These are phyloP conservation scores for Naegleria fowleri DNA, from an alignment of 208 protist species.

Conservation along the genomic window DNA sequence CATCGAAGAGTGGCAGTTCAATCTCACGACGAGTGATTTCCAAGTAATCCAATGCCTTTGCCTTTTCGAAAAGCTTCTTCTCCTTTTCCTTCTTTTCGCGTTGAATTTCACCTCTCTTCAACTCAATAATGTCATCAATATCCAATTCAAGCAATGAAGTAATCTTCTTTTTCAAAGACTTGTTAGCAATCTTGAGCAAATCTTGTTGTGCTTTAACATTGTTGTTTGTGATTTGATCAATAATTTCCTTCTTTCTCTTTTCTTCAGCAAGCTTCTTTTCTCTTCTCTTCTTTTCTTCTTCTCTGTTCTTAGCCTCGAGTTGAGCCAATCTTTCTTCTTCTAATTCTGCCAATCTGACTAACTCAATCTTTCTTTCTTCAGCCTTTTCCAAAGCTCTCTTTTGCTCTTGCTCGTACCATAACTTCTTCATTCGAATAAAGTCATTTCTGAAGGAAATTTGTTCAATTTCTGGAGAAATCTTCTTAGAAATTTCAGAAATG, in stretches of 20 bases:
- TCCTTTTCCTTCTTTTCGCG: constrained; percentile 13
- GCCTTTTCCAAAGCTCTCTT: not conserved
- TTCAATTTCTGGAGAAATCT: not conserved
- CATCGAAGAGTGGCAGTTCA: not conserved
- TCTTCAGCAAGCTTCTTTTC: not conserved
- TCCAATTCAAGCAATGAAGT: not conserved
- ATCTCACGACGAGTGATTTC: not conserved
- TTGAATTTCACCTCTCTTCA: not conserved
- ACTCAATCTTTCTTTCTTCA: not conserved
- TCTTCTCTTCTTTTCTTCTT: not conserved
- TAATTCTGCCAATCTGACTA: not conserved
- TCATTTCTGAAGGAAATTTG: not conserved
- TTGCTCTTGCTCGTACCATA: not conserved
- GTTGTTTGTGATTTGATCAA: not conserved
- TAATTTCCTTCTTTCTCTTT: constrained; percentile 12
- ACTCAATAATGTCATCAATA: not conserved
- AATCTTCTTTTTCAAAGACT: not conserved
- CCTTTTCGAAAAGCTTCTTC: not conserved
- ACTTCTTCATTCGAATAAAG: constrained; percentile 14
- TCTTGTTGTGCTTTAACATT: not conserved
- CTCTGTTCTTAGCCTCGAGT: not conserved
- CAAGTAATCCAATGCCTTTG: not conserved
- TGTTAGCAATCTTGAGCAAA: not conserved
- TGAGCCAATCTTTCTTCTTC: not conserved
- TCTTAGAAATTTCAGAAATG: not conserved